Evolutionary conservation across 257 asterid genomes (phyloP).

Genomic region (Solanum virginianum): DNA sequence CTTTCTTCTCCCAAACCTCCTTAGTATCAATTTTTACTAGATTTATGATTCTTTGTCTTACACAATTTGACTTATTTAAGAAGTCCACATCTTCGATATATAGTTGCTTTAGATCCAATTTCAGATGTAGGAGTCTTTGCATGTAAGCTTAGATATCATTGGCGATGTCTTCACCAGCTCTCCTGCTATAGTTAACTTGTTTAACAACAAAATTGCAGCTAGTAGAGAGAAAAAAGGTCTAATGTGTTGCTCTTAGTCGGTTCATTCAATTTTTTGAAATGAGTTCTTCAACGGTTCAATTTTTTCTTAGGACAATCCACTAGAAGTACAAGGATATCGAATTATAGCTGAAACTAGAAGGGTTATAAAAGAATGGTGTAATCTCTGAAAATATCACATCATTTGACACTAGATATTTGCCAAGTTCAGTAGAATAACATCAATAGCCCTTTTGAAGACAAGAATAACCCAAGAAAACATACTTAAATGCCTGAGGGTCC

Average conservation of each 20-base stretch:
- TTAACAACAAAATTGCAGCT: not conserved
- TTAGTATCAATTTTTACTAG: too few species aligned
- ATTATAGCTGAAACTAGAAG: constrained; percentile 77
- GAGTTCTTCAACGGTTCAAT: not conserved
- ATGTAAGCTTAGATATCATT: not conserved
- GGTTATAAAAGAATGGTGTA: too few species aligned
- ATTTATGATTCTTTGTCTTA: too few species aligned
- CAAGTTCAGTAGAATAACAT: too few species aligned
- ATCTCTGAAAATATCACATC: too few species aligned
- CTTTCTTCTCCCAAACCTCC: too few species aligned
- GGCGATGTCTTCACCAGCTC: not conserved
- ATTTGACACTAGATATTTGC: too few species aligned
- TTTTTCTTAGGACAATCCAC: constrained; percentile 73
- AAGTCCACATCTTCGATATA: not conserved
- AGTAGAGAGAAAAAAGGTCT: not conserved
- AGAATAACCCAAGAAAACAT: too few species aligned
- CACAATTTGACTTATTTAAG: not conserved
- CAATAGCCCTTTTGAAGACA: too few species aligned
- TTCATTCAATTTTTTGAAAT: too few species aligned
- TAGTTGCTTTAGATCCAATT: not conserved
- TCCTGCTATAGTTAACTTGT: not conserved
- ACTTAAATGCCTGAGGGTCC: too few species aligned
- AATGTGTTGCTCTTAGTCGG: not conserved
- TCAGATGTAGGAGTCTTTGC: not conserved
- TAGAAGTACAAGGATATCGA: constrained; percentile 83